Evolutionary conservation across 2,329 filamentous ascomycete genomes (phyloP).

Genomic region (Fusarium palustre): DNA sequence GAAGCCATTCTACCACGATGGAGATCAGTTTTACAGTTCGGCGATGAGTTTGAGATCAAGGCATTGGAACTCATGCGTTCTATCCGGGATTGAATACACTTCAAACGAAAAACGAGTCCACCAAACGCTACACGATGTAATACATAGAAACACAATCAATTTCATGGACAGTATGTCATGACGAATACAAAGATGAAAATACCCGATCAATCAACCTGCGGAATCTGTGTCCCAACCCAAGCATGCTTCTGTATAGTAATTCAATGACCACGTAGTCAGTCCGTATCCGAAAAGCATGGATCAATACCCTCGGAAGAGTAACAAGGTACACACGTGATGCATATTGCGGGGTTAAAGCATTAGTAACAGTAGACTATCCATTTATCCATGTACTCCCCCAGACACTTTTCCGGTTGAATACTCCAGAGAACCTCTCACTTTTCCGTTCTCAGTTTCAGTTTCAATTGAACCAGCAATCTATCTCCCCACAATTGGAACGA

Average conservation of each 20-base stretch:
- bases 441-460: slow-evolving; percentile 15
- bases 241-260: neutral
- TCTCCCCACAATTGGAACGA: neutral
- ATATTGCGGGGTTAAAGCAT: slow-evolving; percentile 11
- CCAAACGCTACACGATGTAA: neutral
- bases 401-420: slow-evolving; percentile 24
- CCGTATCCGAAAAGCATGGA: too few species aligned
- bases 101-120: too few species aligned
- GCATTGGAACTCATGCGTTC: slow-evolving; percentile 18
- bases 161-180: too few species aligned
- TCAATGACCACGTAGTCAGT: neutral
- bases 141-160: neutral
- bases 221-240: too few species aligned
- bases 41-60: slow-evolving; percentile 50
- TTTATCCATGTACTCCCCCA: slow-evolving; percentile 22
- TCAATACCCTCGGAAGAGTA: neutral
- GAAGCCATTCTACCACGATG: slow-evolving; percentile 57
- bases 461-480: neutral
- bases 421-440: slow-evolving; percentile 3
- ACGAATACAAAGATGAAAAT: too few species aligned
- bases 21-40: slow-evolving; percentile 56
- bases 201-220: too few species aligned
- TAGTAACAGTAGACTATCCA: neutral
- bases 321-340: slow-evolving; percentile 14
- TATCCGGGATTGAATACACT: neutral